These are phyloP conservation scores for Eutypella sp. DNA, from an alignment of 2,329 filamentous ascomycete species.

Conservation along the genomic window DNA sequence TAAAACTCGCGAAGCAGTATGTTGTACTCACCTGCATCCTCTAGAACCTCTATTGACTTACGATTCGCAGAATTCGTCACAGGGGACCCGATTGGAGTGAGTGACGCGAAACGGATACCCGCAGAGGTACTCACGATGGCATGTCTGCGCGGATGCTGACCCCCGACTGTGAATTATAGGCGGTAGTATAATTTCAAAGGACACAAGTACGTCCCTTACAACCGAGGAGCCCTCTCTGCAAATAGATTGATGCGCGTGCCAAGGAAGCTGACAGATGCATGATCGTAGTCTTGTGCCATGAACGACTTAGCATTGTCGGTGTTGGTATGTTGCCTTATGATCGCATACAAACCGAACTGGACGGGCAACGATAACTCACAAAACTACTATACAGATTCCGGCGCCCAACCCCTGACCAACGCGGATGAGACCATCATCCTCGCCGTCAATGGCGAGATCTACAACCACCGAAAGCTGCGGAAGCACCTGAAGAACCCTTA, in stretches of 20 bases:
- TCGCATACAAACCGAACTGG: slow-evolving; percentile 5
- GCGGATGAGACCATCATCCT: slow-evolving; percentile 82
- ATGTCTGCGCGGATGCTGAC: slow-evolving; percentile 19
- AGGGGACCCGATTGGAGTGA: slow-evolving; percentile 98
- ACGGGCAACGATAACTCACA: slow-evolving; percentile 12
- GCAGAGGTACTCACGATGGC: neutral
- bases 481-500: slow-evolving; percentile 80
- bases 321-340: slow-evolving; percentile 60
- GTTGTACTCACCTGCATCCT: slow-evolving; percentile 31
- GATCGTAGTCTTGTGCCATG: slow-evolving; percentile 80
- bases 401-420: slow-evolving; percentile 92
- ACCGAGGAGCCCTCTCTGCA: neutral
- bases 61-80: slow-evolving; percentile 70
- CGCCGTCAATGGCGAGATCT: slow-evolving; percentile 98
- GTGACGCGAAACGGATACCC: slow-evolving; percentile 34
- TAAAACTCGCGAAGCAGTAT: slow-evolving; percentile 92
- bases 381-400: slow-evolving; percentile 62
- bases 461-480: slow-evolving; percentile 95
- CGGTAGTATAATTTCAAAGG: slow-evolving; percentile 82
- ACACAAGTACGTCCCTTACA: slow-evolving; percentile 71
- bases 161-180: slow-evolving; percentile 44
- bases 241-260: too few relatives aligned
- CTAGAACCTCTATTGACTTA: slow-evolving; percentile 33
- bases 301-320: slow-evolving; percentile 95
- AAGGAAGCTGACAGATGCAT: slow-evolving; percentile 4